Percentiles rank a stretch among this genome's conserved stretches.
Conservation (phyloP, 2,329 filamentous ascomycete genomes). For the Acrocalymma vagum region DNA sequence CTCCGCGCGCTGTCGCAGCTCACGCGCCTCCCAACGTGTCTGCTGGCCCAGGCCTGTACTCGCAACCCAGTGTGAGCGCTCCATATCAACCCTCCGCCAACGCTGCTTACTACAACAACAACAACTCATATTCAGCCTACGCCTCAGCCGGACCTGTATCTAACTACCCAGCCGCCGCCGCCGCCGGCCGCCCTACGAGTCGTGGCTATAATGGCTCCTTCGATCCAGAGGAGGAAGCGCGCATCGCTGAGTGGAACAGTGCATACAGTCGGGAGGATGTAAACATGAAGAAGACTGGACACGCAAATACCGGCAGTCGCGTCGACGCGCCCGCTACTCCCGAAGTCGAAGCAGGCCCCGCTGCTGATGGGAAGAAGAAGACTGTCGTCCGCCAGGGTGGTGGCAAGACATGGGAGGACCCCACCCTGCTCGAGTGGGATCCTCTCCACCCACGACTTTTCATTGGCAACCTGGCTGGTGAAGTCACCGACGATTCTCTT, state of each 20-base stretch:
- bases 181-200: conserved; percentile 22
- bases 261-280: conserved; percentile 77
- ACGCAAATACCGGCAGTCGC: conserved; percentile 50
- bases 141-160: conserved; percentile 49
- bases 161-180: conserved; percentile 25
- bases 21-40: conserved; percentile 45
- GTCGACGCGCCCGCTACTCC: conserved; percentile 40
- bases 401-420: conserved; percentile 91
- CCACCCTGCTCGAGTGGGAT: conserved; percentile 92
- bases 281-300: conserved; percentile 52
- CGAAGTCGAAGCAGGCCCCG: conserved; percentile 56
- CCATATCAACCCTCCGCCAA: conserved; percentile 49
- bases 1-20: conserved; percentile 64
- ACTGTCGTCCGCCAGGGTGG: conserved; percentile 90
- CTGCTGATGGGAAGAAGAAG: conserved; percentile 72
- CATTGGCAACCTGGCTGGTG: conserved; percentile 94
- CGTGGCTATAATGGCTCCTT: conserved; percentile 49
- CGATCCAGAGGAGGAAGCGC: conserved; percentile 85
- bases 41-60: conserved; percentile 42
- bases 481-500: conserved; percentile 95
- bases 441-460: conserved; percentile 93
- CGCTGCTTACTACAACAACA: conserved; percentile 55
- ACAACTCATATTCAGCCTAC: conserved; percentile 80
- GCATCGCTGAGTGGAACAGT: conserved; percentile 95
- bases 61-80: conserved; percentile 52